Base-by-base conservation (phyloP, 2,329 filamentous ascomycete species). In the Geosmithia morbida region DNA sequence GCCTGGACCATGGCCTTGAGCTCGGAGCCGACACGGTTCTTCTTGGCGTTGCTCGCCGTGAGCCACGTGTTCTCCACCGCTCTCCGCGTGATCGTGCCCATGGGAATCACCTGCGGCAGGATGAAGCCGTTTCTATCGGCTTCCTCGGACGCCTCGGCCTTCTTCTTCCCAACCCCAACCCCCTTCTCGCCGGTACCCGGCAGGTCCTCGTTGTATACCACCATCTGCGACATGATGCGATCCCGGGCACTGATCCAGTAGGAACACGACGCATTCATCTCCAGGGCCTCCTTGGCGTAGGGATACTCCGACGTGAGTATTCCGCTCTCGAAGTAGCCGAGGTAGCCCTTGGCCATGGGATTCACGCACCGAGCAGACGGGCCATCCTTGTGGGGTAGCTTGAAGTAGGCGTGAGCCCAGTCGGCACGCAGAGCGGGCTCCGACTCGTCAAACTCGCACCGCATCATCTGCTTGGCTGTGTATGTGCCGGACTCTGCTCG, bases 11-110 rank as follows among this genome's bases (percentile, higher is more conserved):
- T 97, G 14, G 90, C 87, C 63, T 98, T 98, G 20, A 98, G 72
- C 61, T 98, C 92, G 0, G 92, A 98, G 0, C 92, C 92, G 3
- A 98, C 90, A 6, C 94, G 82, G 55, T 97, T 97, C 59, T 81
- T 80, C 67, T 98, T 98, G 1, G 94, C 94, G 57, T 98, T 98
- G 56, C 88, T 94, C 2, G 92, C 94, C 3, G 92, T 98, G 44
- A 98, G 75, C 92, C 94, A 98, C 0, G 92, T 98, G 53, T 96
- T 97, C 57, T 98, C 92, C 7, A 98, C 92, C 0, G 90, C 87
- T 58, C 92, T 77, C 46, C 92, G 78, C 2, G 92, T 98, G 52
- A 98, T 87, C 7, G 94, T 98, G 16, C 92, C 92, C 92, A 98
- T 98, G 0, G 92, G 92, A 48, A 98, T 96, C 50, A 98, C 72